phyloP scores from a whole-genome alignment of 371 early-diverging fungal genomes.

The Haplosporangium sp. region DNA sequence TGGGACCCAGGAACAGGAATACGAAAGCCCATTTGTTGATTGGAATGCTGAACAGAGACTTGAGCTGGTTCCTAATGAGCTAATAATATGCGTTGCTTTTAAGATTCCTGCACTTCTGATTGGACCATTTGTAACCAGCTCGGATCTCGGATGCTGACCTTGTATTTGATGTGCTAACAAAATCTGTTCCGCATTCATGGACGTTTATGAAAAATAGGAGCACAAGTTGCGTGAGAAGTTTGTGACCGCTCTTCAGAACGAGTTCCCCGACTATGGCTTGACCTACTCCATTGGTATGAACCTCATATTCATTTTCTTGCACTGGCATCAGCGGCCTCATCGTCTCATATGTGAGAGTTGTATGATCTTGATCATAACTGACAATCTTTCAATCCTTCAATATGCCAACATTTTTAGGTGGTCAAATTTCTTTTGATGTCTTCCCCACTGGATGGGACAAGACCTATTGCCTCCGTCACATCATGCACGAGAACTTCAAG shows the following conservation, averaged over 20 bases:
- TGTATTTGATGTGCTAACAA: neutral
- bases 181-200: constrained; percentile 3
- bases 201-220: constrained; percentile 42
- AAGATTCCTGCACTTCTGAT: too few species aligned
- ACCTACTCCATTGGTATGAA: constrained; percentile 92
- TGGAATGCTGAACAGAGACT: too few species aligned
- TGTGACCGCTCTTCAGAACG: constrained; percentile 84
- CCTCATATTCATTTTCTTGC: neutral
- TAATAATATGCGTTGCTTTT: too few species aligned
- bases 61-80: too few species aligned
- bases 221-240: constrained; percentile 88
- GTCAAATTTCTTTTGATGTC: constrained; percentile 99
- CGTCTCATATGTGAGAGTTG: too few species aligned
- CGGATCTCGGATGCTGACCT: too few species aligned
- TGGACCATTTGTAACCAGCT: too few species aligned
- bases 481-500: constrained; percentile 90
- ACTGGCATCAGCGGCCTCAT: too few species aligned
- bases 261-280: constrained; percentile 91
- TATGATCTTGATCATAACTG: too few species aligned
- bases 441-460: constrained; percentile 99
- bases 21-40: neutral
- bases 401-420: too few species aligned
- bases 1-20: neutral
- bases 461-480: constrained; percentile 97
- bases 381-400: too few species aligned